Base-by-base conservation (phyloP, 768 basidiomycete species). In the Tremella fuciformis region DNA sequence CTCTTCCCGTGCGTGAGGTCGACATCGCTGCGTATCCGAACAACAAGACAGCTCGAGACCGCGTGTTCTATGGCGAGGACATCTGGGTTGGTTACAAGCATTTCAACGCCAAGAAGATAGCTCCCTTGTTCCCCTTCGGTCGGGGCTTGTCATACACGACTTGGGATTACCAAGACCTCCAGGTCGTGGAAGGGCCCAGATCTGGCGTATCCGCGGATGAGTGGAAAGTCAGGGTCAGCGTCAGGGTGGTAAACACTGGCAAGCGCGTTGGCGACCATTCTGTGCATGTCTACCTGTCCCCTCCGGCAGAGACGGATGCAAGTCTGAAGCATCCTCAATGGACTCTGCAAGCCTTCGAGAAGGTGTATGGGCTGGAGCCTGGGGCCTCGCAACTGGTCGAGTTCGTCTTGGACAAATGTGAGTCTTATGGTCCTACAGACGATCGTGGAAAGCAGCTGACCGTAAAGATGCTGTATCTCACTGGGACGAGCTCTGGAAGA, bases 131-230 rank as follows among this genome's bases (percentile, higher is more conserved):
- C 76, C 81, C 85, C 16, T 88, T 88, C 69, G 87, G 87, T 81
- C 85, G 66, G 44, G 88, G 88, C 22, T 78, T 89, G 11, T 89
- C 88, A 0, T 91, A 89, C 75, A 88, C 88, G 3, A 82, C 79
- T 1, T 91, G 89, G 71, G 69, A 76, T 1, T 80, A 85, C 39
- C 81, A 81, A 0, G 76, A 83, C 52, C 71, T 87, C 7, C 58
- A 65, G 0, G 67, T 84, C 25, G 76, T 78, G 8, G 21, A 46
- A 15, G 25, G n/a, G 19, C 49, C 67, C 11, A 29, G 41, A 21
- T n/a, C 50, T 16, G 58, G 58, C 15, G 26, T 29, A 46, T 4
- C 38, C 41, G 40, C 66, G 8, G 16, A 73, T 63, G 47, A 62
- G 64, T 24, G 62, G 73, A 34, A 63, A 50, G n/a, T 66, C 56